Evolutionary conservation across 73 alveolate species (phyloP), one percentile per base, ranked within the genome.

Genomic region (Paramecium sonneborni): DNA sequence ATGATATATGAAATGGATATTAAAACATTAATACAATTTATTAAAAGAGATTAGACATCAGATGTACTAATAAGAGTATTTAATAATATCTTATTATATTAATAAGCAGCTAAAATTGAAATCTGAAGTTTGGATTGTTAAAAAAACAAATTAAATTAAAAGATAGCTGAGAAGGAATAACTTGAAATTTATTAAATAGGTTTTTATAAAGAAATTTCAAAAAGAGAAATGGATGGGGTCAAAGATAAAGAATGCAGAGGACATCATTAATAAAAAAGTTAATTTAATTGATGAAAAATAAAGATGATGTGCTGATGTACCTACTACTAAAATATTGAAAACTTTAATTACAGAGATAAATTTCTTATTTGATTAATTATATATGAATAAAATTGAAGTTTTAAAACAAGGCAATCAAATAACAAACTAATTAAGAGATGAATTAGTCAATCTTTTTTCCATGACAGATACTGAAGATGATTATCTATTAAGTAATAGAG

Each of bases 251-350:
- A 37, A 21, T 88, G 94, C 18, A 88, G 46, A 69, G 90, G 69
- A 41, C 70, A 91, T 34, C 57, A 52, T 35, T 35, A 88, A 69
- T n/a, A 88, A 88, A 48, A 69, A 58, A 30, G 94, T 82, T 0
- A 70, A 69, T 62, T 44, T 88, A 41, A 57, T 69, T n/a, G 87
- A 52, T 5, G 94, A 88, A 88, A 30, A 57, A 38, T 32, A 88
- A 70, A 88, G 91, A 21, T 34, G 94, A 48, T 38, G 85, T 30
- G 46, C 91, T n/a, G 94, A 88, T 70, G 94, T 70, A 70, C 94
- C 94, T 18, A 88, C 87, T 38, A 88, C 94, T 70, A 76, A 82
- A 39, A 70, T 88, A 20, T 69, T 62, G 84, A 70, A 48, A 70
- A 91, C 55, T 57, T 69, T 69, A 88, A 55, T 21, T 88, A 91